Evolutionary conservation across 2,329 filamentous ascomycete genomes (phyloP).

Genomic region (Penicillium corylophilum): DNA sequence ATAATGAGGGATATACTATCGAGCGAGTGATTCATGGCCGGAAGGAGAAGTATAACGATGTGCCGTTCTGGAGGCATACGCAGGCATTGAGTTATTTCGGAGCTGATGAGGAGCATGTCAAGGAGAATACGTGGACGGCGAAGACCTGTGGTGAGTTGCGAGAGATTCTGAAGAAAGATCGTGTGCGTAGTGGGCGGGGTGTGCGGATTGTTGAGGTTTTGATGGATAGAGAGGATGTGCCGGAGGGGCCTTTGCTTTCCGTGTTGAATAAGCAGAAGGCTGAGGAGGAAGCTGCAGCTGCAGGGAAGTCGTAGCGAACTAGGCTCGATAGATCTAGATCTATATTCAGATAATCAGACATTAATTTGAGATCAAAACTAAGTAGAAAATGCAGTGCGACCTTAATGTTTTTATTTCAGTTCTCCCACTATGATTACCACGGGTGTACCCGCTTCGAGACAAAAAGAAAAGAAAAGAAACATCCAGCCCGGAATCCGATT

Average conservation of each 20-base stretch:
- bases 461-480: slow-evolving; percentile 8
- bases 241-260: slow-evolving; percentile 29
- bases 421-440: slow-evolving; percentile 20
- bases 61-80: slow-evolving; percentile 53
- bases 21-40: slow-evolving; percentile 59
- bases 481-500: slow-evolving; percentile 1
- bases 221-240: slow-evolving; percentile 40
- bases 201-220: slow-evolving; percentile 45
- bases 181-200: slow-evolving; percentile 39
- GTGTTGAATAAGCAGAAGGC: slow-evolving; percentile 33
- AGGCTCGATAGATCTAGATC: background rate
- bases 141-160: slow-evolving; percentile 50
- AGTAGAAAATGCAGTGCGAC: background rate
- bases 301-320: background rate
- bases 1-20: slow-evolving; percentile 61
- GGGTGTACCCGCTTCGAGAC: slow-evolving; percentile 11
- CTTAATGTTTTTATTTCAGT: background rate
- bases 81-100: slow-evolving; percentile 53
- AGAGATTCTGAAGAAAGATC: slow-evolving; percentile 36
- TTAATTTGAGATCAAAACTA: background rate
- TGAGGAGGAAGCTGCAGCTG: slow-evolving; percentile 20
- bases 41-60: slow-evolving; percentile 56
- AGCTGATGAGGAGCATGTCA: slow-evolving; percentile 36
- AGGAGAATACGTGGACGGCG: slow-evolving; percentile 42
- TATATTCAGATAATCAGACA: background rate